Percentiles rank a stretch among this genome's conserved stretches.
phyloP scores from a whole-genome alignment of 2,329 filamentous ascomycete species.

The Neurospora sp. region DNA sequence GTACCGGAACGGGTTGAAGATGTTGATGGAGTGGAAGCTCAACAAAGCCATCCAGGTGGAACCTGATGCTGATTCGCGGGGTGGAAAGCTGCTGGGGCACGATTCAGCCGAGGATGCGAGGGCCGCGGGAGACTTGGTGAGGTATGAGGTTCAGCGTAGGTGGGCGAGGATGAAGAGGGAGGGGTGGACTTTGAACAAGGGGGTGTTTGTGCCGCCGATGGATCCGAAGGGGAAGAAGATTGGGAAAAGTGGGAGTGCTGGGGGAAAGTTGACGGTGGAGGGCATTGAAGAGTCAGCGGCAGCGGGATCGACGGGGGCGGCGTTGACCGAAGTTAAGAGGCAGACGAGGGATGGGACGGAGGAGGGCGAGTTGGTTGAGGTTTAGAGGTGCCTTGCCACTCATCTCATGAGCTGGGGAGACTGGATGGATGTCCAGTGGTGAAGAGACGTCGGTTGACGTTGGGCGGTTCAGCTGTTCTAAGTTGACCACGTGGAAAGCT shows the following conservation, averaged over 20 bases:
- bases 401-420: background rate
- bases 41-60: conserved; percentile 71
- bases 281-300: background rate
- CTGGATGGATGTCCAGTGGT: background rate
- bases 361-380: background rate
- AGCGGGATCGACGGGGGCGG: background rate
- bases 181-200: conserved; percentile 54
- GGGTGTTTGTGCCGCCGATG: conserved; percentile 34
- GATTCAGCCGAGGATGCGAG: conserved; percentile 88
- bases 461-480: too few relatives aligned
- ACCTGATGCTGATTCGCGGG: conserved; percentile 20
- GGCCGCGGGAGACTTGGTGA: conserved; percentile 77
- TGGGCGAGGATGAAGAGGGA: conserved; percentile 57
- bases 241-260: background rate
- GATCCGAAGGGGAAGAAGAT: conserved; percentile 22
- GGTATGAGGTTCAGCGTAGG: conserved; percentile 56
- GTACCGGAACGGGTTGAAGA: conserved; percentile 65
- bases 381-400: background rate
- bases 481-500: too few relatives aligned
- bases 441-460: background rate
- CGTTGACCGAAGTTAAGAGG: background rate
- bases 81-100: conserved; percentile 51
- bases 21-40: conserved; percentile 59
- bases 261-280: conserved; percentile 4
- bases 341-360: background rate